Percentiles rank a stretch among this genome's conserved stretches.
These are phyloP conservation scores for Purshia tridentata DNA, from an alignment of 306 rosid species.

Conservation along the genomic window DNA sequence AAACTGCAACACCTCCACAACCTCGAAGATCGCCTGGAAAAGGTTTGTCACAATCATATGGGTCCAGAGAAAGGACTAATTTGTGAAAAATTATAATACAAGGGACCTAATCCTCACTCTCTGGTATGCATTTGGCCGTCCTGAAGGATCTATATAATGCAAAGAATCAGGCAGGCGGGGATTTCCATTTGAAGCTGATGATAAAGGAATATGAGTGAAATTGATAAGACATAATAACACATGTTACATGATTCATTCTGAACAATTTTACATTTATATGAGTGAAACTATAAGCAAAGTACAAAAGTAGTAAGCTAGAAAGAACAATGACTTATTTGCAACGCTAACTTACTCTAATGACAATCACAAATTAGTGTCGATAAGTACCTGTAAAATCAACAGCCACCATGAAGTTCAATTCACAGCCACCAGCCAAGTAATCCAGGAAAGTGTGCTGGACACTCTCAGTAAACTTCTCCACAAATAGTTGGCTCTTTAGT, in stretches of 20 bases:
- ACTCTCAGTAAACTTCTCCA: slow-evolving; percentile 67
- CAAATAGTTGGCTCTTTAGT: slow-evolving; percentile 76
- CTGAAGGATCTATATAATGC: slow-evolving; percentile 96
- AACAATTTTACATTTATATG: not conserved
- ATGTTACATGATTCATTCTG: not conserved
- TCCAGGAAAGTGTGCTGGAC: slow-evolving; percentile 83
- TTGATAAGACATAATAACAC: slow-evolving; percentile 1
- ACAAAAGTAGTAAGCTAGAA: not conserved
- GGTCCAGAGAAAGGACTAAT: slow-evolving; percentile 21
- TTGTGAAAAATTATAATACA: slow-evolving; percentile 19
- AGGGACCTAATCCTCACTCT: slow-evolving; percentile 63
- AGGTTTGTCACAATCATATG: slow-evolving; percentile 21
- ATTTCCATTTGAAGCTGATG: slow-evolving; percentile 98
- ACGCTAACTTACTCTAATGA: not conserved
- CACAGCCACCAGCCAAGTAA: slow-evolving; percentile 89
- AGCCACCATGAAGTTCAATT: slow-evolving; percentile 94
- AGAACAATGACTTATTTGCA: not conserved
- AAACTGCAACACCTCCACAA: slow-evolving; percentile 89
- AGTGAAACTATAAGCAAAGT: not conserved
- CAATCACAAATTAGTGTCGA: not conserved
- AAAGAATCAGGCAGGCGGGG: slow-evolving; percentile 99
- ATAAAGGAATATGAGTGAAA: slow-evolving; percentile 28
- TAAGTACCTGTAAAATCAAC: slow-evolving; percentile 85
- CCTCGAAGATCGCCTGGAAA: slow-evolving; percentile 86
- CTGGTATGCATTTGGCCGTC: slow-evolving; percentile 94